A percentile compares a stretch with the other conserved stretches of the same genome.
phyloP scores from a whole-genome alignment of 345 rosid genomes.

The Draba incana region DNA sequence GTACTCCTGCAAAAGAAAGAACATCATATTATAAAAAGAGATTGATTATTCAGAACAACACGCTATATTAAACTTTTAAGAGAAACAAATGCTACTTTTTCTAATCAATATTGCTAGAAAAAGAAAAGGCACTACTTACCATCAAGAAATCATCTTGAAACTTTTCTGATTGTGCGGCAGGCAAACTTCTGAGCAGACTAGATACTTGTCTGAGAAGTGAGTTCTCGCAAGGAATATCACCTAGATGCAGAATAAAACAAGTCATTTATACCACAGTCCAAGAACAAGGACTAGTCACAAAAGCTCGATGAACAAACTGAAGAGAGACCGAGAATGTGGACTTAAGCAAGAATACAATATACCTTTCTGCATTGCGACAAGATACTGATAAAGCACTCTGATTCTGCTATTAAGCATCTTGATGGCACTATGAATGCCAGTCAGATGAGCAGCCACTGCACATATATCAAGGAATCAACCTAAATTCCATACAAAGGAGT shows the following conservation, averaged over 20 bases:
- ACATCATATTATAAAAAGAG: not conserved
- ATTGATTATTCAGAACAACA: slow-evolving; percentile 11
- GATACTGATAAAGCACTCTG: slow-evolving; percentile 91
- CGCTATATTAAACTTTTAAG: not conserved
- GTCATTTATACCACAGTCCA: slow-evolving; percentile 13
- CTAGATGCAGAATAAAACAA: slow-evolving; percentile 48
- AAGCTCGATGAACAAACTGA: not conserved
- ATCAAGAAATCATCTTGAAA: slow-evolving; percentile 93
- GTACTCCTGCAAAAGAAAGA: slow-evolving; percentile 66
- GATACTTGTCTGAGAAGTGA: slow-evolving; percentile 92
- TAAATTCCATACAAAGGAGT: not conserved
- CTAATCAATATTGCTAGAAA: not conserved
- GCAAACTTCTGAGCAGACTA: slow-evolving; percentile 90
- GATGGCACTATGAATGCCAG: slow-evolving; percentile 96
- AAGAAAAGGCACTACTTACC: slow-evolving; percentile 52
- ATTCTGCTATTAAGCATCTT: slow-evolving; percentile 97
- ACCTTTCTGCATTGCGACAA: slow-evolving; percentile 93
- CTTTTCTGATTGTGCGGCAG: slow-evolving; percentile 89
- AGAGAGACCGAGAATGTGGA: not conserved
- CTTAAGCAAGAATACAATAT: slow-evolving; percentile 6
- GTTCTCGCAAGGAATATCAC: slow-evolving; percentile 90
- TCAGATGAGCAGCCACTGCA: slow-evolving; percentile 99
- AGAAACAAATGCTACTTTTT: not conserved
- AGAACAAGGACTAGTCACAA: slow-evolving; percentile 3
- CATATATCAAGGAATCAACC: not conserved